A percentile compares a stretch with the other conserved stretches of the same genome.
These are phyloP conservation scores for Zelopaecilomyces penicillatus DNA, from an alignment of 2,329 filamentous ascomycete genomes.

Conservation along the genomic window DNA sequence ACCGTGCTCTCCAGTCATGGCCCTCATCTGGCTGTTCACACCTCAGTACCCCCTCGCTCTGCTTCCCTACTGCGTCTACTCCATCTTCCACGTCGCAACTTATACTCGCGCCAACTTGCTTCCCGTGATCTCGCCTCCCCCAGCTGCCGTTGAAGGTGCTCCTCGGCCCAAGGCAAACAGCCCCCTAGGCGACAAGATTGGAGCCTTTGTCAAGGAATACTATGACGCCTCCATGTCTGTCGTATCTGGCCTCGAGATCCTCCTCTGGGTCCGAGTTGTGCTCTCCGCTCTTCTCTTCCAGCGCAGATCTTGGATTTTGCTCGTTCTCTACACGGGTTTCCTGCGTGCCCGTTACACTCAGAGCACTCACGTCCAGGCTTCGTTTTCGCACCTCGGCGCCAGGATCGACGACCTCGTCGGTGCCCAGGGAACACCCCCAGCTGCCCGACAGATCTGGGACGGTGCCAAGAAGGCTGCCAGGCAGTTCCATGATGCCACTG, in stretches of 20 bases:
- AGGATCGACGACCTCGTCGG: constrained; percentile 75
- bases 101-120: constrained; percentile 92
- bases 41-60: constrained; percentile 85
- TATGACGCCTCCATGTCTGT: constrained; percentile 94
- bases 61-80: constrained; percentile 93
- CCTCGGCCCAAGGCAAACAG: constrained; percentile 39
- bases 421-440: constrained; percentile 78
- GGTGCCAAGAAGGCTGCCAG: constrained; percentile 62
- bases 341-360: constrained; percentile 83
- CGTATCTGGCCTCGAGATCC: constrained; percentile 80
- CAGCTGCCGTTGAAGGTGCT: constrained; percentile 45
- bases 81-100: constrained; percentile 94
- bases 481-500: constrained; percentile 72
- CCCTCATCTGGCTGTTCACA: constrained; percentile 87
- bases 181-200: constrained; percentile 73
- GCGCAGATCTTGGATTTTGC: constrained; percentile 82
- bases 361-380: constrained; percentile 85
- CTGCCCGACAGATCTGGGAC: constrained; percentile 71
- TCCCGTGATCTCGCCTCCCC: constrained; percentile 68
- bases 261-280: constrained; percentile 75
- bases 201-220: constrained; percentile 93
- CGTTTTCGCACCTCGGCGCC: constrained; percentile 63
- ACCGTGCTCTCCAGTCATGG: constrained; percentile 58
- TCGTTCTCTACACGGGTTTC: constrained; percentile 82
- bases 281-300: constrained; percentile 78